Evolutionary conservation across 78 protist species (phyloP).

Genomic region (Dictyostelium brefeldianum): DNA sequence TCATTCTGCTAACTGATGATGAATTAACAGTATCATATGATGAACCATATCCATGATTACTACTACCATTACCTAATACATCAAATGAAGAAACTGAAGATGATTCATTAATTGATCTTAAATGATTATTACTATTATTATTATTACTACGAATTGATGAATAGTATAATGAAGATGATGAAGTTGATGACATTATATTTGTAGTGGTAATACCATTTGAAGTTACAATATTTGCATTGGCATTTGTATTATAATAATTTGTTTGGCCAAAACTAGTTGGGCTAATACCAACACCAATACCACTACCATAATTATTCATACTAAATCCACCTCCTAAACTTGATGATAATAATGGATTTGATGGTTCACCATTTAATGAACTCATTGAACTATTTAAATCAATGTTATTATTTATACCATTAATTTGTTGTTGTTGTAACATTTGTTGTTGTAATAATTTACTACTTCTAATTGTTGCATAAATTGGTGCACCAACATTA

Average conservation of each 20-base stretch:
- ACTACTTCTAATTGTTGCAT: slow-evolving; percentile 11
- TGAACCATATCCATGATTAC: background rate
- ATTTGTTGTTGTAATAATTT: background rate
- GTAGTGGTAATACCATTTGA: background rate
- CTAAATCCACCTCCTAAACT: background rate
- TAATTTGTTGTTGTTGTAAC: background rate
- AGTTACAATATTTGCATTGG: background rate
- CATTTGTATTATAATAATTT: background rate
- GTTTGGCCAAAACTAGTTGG: background rate
- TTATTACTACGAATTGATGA: background rate
- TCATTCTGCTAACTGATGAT: background rate
- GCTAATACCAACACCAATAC: slow-evolving; percentile 36
- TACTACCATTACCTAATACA: background rate
- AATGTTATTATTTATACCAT: background rate
- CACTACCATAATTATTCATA: slow-evolving; percentile 35
- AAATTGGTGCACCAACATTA: background rate
- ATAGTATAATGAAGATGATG: background rate
- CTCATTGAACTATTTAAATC: background rate
- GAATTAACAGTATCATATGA: background rate
- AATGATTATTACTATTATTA: background rate
- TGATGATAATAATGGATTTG: background rate
- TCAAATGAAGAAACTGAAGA: slow-evolving; percentile 11
- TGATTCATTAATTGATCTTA: background rate
- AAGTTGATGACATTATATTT: background rate
- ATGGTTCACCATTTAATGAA: background rate